Base-by-base conservation (phyloP, 352 stramenopile species). In the Blastocystis sp. region DNA sequence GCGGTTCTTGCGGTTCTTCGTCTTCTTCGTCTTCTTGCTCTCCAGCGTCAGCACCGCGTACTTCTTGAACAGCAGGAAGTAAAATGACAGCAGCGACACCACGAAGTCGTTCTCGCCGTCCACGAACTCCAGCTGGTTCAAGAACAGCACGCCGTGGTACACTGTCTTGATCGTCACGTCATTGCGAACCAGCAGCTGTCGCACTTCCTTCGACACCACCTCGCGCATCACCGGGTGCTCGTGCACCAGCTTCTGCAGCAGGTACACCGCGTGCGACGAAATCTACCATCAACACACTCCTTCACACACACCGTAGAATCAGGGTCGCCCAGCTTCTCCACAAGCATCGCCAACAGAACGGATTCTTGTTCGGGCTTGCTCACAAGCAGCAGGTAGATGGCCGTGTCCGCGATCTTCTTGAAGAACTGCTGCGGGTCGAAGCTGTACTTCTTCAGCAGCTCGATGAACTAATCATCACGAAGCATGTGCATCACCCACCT, bases 31-130 rank as follows among this genome's bases (percentile, higher is more conserved):
- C 45, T 91, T 90, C 19, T 54, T 68, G 6, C 21, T 54, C 34
- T 87, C 45, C 11, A 76, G 52, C 89, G 6, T 92, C 90, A 63
- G 91, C 89, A 28, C 87, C 90, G 60, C 93, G 91, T 60, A 96
- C 92, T 87, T 95, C 92, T 84, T 94, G 89, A 96, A 96, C 2
- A 96, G 76, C 0, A 91, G 92, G 89, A 96, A 96, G 90, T 95
- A 96, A 10, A 96, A 92, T 1, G 91, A 92, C 82, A 95, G 95
- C 76, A 95, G 89, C 71, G 95, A 92, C 0, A 90, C 91, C 17
- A 93, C 93, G 7, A 95, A 89, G 28, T 92, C 89, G 2, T 90
- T 89, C 76, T 95, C 93, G n/a, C 70, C 69, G 21, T 92, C 91
- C 54, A 91, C 91, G 34, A 91, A 87, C 54, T 87, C 76, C 17